phyloP scores from a whole-genome alignment of 164 flowering plant species.

The Echeveria elegans region DNA sequence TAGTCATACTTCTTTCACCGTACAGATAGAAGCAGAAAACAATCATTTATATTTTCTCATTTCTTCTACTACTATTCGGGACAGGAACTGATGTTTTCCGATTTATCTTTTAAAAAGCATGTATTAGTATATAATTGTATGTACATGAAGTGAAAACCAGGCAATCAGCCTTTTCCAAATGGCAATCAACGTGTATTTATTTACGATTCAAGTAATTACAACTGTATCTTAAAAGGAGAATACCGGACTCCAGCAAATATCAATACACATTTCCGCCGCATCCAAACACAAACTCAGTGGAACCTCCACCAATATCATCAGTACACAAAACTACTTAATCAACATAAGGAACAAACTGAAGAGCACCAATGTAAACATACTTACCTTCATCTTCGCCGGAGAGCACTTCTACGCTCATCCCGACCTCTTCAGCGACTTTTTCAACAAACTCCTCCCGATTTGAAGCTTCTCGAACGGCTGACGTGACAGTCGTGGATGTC shows the following conservation, averaged over 20 bases:
- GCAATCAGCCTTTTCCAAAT: too few relatives aligned
- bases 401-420: not conserved
- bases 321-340: conserved; percentile 61
- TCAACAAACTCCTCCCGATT: not conserved
- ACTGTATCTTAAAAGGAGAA: not conserved
- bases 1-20: too few relatives aligned
- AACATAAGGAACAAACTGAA: conserved; percentile 37
- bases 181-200: not conserved
- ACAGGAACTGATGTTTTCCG: too few relatives aligned
- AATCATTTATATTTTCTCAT: too few relatives aligned
- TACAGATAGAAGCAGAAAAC: too few relatives aligned
- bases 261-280: conserved; percentile 44
- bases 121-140: too few relatives aligned
- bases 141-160: too few relatives aligned
- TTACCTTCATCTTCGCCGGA: not conserved
- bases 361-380: conserved; percentile 14
- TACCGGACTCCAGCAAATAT: not conserved
- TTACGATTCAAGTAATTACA: not conserved
- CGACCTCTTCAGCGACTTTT: not conserved
- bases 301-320: not conserved
- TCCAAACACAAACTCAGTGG: conserved; percentile 18
- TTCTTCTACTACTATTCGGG: too few relatives aligned
- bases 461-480: conserved; percentile 13
- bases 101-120: too few relatives aligned
- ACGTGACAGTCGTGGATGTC: conserved; percentile 8